Evolutionary conservation across 176 grass and related monocot species (phyloP), one percentile per base, ranked within the genome.

Genomic region (Bonia amplexicaulis): DNA sequence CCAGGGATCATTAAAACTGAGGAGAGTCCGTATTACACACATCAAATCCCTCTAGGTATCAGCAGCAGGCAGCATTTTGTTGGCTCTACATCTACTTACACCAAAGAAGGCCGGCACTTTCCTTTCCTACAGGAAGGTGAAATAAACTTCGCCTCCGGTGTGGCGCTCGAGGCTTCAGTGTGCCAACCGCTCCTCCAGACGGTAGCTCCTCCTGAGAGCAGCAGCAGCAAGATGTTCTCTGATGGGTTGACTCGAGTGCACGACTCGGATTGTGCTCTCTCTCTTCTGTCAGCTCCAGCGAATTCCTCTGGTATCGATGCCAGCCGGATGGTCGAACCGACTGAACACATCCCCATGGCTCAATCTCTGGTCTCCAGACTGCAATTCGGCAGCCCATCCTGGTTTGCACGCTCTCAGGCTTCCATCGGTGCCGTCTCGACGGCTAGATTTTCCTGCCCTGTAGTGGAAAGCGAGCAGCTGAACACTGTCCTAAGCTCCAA

Each of bases 261-360:
- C 67, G 89, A 89, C 60, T 94, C 92, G 20, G 89, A 94, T 75
- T 91, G 92, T 89, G 92, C 89, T 94, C 92, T 94, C 92, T 94
- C 92, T 94, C 92, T 94, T 94, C 92, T 94, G 92, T 94, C 92
- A 94, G 90, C 92, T 33, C 89, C 87, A 33, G 82, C 77, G 17
- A 88, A 89, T 9, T 82, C 87, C 74, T 89, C 92, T 1, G 76
- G 60, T 42, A 82, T 94, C 77, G 85, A 87, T 25, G 76, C 89
- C 42, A 63, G 87, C 84, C 77, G 75, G 66, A 74, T 81, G 71
- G 89, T 89, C 65, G 84, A 73, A 25, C 68, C 82, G 53, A 53
- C 89, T 1, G 89, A 94, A 35, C 87, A 78, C 29, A 84, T 89
- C 66, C 89, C 84, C 73, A 84, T 91, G 66, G 89, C 64, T 10